Evolutionary conservation across 2,329 filamentous ascomycete genomes (phyloP).

Genomic region (Penicillium sp.): DNA sequence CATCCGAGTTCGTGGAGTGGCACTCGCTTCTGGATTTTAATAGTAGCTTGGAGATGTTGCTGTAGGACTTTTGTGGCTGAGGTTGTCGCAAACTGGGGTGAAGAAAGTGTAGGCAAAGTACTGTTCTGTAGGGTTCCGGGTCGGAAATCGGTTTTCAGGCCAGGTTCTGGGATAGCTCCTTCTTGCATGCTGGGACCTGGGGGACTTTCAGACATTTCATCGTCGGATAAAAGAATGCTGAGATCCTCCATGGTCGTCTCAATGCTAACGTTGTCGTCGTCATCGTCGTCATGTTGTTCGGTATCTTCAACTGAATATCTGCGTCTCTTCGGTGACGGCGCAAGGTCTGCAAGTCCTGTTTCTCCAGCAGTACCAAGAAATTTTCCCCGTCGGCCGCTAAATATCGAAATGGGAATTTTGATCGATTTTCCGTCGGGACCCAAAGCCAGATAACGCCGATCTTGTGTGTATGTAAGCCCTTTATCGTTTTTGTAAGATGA

Average conservation of each 20-base stretch:
- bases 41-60: constrained; percentile 62
- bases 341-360: constrained; percentile 9
- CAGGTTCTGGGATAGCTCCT: neutral
- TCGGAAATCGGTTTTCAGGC: constrained; percentile 59
- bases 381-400: constrained; percentile 47
- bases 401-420: constrained; percentile 54
- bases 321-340: neutral
- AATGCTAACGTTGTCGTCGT: constrained; percentile 46
- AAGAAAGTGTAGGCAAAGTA: constrained; percentile 63
- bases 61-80: constrained; percentile 63
- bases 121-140: constrained; percentile 65
- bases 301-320: neutral
- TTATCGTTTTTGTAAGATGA: neutral
- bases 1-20: constrained; percentile 71
- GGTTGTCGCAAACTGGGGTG: constrained; percentile 64
- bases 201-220: constrained; percentile 9
- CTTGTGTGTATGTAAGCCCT: constrained; percentile 36
- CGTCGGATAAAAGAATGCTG: constrained; percentile 41
- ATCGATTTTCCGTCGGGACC: constrained; percentile 44
- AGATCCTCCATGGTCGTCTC: constrained; percentile 52
- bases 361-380: constrained; percentile 23
- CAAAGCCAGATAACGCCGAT: constrained; percentile 37
- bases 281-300: constrained; percentile 24
- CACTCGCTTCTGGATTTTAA: constrained; percentile 62
- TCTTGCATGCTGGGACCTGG: neutral